These are phyloP conservation scores for Grosmannia clavigera DNA, from an alignment of 2,329 filamentous ascomycete genomes.

Conservation along the genomic window DNA sequence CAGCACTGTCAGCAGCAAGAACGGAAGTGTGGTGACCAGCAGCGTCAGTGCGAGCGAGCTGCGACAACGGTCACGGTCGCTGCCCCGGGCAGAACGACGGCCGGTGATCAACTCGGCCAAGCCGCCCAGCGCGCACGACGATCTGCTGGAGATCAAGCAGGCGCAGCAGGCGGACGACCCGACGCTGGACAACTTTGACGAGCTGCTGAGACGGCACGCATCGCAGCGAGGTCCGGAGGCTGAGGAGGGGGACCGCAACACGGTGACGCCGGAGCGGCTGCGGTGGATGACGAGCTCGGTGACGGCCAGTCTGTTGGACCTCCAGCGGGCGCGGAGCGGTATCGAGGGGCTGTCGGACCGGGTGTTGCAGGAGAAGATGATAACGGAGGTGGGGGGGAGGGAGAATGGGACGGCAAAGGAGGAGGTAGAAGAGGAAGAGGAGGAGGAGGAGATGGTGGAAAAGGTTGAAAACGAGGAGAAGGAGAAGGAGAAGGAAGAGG, in stretches of 20 bases:
- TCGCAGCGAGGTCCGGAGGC: slow-evolving; percentile 11
- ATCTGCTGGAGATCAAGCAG: slow-evolving; percentile 39
- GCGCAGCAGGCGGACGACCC: slow-evolving; percentile 42
- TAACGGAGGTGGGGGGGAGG: background rate
- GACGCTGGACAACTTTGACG: slow-evolving; percentile 45
- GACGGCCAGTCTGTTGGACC: slow-evolving; percentile 36
- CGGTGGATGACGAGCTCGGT: slow-evolving; percentile 38
- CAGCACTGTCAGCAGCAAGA: background rate
- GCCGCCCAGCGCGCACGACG: slow-evolving; percentile 41
- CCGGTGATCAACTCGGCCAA: slow-evolving; percentile 41
- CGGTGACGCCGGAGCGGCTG: background rate
- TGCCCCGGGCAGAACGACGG: slow-evolving; percentile 28
- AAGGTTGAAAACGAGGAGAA: background rate
- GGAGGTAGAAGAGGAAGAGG: background rate
- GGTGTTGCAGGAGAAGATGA: slow-evolving; percentile 27
- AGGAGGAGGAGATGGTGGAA: background rate
- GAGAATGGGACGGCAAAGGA: slow-evolving; percentile 15
- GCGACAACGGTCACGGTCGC: slow-evolving; percentile 24
- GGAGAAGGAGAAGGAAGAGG: background rate
- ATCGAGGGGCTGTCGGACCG: slow-evolving; percentile 45
- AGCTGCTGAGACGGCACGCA: slow-evolving; percentile 29
- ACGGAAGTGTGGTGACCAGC: background rate
- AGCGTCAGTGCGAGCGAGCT: slow-evolving; percentile 16
- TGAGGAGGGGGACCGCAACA: slow-evolving; percentile 12
- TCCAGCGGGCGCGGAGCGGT: slow-evolving; percentile 42